phyloP scores from a whole-genome alignment of 805 yeast genomes.

The Candida krabiensis region DNA sequence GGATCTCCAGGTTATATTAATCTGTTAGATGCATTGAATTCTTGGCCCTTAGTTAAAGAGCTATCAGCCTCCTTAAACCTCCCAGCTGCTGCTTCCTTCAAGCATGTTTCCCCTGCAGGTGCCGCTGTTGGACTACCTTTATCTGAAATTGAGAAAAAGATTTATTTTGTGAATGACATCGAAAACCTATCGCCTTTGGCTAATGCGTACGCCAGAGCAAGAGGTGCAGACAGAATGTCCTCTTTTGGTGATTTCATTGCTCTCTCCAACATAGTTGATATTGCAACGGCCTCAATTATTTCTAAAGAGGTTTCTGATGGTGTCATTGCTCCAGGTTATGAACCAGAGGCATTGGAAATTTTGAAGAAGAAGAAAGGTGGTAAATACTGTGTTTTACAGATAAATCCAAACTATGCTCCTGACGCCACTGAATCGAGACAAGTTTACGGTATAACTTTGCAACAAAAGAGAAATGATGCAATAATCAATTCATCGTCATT shows the following conservation, averaged over 20 bases:
- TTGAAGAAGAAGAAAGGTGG: constrained; percentile 94
- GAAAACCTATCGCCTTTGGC: constrained; percentile 96
- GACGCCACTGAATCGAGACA: constrained; percentile 83
- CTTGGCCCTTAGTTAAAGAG: constrained; percentile 99
- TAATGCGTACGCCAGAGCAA: constrained; percentile 97
- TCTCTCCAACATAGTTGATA: constrained; percentile 91
- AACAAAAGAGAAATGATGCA: constrained; percentile 98
- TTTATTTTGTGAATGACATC: constrained; percentile 92
- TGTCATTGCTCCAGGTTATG: constrained; percentile 97
- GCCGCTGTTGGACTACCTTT: constrained; percentile 96
- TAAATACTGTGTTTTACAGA: constrained; percentile 93
- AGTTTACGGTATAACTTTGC: constrained; percentile 92
- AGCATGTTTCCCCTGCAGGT: constrained; percentile 99
- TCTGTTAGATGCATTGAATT: constrained; percentile 92
- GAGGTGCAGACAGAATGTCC: constrained; percentile 99
- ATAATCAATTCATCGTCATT: constrained; percentile 87
- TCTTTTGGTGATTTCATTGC: constrained; percentile 99
- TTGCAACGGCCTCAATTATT: constrained; percentile 94
- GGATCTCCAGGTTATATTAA: constrained; percentile 99
- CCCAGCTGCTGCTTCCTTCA: constrained; percentile 99
- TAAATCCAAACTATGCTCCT: constrained; percentile 92
- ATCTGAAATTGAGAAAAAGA: constrained; percentile 86
- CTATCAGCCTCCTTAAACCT: constrained; percentile 88
- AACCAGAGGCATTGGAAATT: constrained; percentile 86
- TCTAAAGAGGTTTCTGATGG: constrained; percentile 98